Percentiles rank a stretch among this genome's conserved stretches.
phyloP scores from a whole-genome alignment of 2,329 filamentous ascomycete genomes.

The Neopestalotiopsis sp. region DNA sequence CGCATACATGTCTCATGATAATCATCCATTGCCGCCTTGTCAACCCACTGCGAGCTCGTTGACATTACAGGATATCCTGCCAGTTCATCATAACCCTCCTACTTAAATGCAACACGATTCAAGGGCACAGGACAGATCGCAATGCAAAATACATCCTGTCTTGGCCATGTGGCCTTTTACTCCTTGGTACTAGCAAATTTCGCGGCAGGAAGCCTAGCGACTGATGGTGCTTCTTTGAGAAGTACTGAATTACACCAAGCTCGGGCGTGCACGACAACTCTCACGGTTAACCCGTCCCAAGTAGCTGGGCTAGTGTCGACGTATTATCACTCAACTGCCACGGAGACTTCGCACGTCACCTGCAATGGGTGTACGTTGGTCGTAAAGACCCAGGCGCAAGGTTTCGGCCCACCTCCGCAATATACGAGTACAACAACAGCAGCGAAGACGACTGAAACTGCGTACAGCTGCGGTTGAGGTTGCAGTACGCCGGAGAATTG shows the following conservation, averaged over 20 bases:
- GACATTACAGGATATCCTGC: too few relatives aligned
- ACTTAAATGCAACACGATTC: too few relatives aligned
- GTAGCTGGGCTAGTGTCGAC: slow-evolving; percentile 5
- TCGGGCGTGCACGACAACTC: slow-evolving; percentile 1
- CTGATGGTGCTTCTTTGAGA: not conserved
- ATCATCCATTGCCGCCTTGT: too few relatives aligned
- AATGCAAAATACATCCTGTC: too few relatives aligned
- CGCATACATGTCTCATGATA: too few relatives aligned
- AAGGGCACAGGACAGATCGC: too few relatives aligned
- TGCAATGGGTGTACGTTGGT: slow-evolving; percentile 4
- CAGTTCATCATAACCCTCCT: too few relatives aligned
- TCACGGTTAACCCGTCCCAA: slow-evolving; percentile 8
- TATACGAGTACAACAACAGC: slow-evolving; percentile 6
- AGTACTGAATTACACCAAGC: not conserved
- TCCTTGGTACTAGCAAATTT: not conserved
- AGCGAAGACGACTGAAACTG: not conserved
- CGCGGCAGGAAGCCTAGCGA: not conserved
- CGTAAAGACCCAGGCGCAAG: slow-evolving; percentile 2
- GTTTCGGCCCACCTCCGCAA: slow-evolving; percentile 1
- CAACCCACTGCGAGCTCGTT: too few relatives aligned
- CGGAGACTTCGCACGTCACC: not conserved
- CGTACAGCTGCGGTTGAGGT: slow-evolving; percentile 1
- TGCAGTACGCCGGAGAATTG: not conserved
- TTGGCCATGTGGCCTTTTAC: not conserved
- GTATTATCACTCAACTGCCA: not conserved